Evolutionary conservation across 495 filamentous ascomycete species (phyloP), one percentile per base, ranked within the genome.

Genomic region (Daldinia grandis): DNA sequence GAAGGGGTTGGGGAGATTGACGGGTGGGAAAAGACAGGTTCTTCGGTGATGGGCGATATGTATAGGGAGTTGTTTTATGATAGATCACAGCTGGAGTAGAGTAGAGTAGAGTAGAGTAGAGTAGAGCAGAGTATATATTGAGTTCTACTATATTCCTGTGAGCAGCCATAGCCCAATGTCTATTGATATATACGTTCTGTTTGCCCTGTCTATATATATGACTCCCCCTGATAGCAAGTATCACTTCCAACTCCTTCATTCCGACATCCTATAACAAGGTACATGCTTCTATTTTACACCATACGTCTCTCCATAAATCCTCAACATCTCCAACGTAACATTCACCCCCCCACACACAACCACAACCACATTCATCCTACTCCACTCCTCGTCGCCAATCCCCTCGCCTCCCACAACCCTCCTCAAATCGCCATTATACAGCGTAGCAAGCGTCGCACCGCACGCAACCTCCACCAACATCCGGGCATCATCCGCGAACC

Each of bases 311-410:
- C 83, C 82, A 79, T 91, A 98, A 56, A 78, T 79, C 49, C 79
- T 81, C 72, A 97, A 77, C 75, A 89, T 87, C 19, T 91, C 87
- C 27, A 91, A 78, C 4, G 87, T 90, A 50, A 94, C 86, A 78
- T 91, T 91, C 49, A 85, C 89, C 8, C 95, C 95, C 0, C 95
- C 95, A 76, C 95, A 98, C 24, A 97, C 87, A 25, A 97, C 83
- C 58, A 98, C 83, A 5, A 98, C 93, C 28, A 98, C 86, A 66
- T 92, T 92, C 69, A 86, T 90, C 51, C 85, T 79, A 33, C 78
- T 76, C 73, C 82, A 87, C 66, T 83, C 80, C 53, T 82, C 82
- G 17, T 83, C 80, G 7, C 77, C 83, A 67, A 93, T 61, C 12
- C 80, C 64, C 47, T 53, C 83, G 31, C 87, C 81, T 0, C 91